Conservation (phyloP, 139 green algal genomes). For the Eudorina sp. region DNA sequence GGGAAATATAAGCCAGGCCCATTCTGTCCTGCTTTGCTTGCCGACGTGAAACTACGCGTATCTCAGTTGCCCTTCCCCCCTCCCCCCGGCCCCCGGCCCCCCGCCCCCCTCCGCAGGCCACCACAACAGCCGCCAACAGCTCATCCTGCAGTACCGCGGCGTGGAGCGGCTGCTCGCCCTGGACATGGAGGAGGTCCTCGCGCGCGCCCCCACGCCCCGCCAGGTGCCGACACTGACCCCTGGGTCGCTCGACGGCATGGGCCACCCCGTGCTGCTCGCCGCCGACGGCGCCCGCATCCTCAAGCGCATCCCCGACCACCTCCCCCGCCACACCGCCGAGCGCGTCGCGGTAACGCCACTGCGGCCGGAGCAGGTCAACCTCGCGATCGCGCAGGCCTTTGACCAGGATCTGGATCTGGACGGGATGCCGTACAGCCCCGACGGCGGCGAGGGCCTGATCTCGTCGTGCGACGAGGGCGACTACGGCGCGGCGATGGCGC, state of each 20-base stretch:
- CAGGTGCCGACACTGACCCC: conserved; percentile 32
- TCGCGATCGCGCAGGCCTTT: neutral
- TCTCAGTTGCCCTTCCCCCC: no score
- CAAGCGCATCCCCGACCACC: neutral
- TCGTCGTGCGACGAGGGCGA: neutral
- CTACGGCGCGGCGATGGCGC: neutral
- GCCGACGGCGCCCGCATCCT: conserved; percentile 26
- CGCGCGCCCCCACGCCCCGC: neutral
- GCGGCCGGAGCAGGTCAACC: neutral
- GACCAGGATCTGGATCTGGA: conserved; percentile 21
- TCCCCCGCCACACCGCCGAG: neutral
- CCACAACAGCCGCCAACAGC: neutral
- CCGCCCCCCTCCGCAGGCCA: neutral
- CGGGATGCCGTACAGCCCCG: neutral
- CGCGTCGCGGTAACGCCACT: neutral
- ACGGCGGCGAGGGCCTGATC: conserved; percentile 5
- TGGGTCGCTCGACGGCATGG: conserved; percentile 40
- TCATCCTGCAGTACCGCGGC: neutral
- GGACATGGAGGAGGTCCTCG: neutral
- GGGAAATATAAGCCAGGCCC: no score
- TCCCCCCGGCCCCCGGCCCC: neutral
- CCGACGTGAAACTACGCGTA: no score
- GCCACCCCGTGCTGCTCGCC: conserved; percentile 22
- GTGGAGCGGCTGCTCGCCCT: conserved; percentile 17
- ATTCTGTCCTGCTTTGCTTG: no score